Evolutionary conservation across 2,329 filamentous ascomycete species (phyloP), one percentile per base, ranked within the genome.

Genomic region (Diaporthe sp.): DNA sequence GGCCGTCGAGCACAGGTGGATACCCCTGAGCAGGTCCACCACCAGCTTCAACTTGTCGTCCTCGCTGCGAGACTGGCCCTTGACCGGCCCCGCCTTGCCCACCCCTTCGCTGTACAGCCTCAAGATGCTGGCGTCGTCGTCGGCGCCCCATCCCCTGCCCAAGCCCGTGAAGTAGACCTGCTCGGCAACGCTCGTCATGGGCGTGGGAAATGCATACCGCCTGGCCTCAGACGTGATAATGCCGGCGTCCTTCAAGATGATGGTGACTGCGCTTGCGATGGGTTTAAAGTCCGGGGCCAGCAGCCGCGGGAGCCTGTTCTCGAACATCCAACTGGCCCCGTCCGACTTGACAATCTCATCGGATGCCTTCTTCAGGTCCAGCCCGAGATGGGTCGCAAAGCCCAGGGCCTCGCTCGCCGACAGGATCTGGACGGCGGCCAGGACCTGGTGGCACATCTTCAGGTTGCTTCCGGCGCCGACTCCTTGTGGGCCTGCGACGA

Each of bases 201-300:
- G 91, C 1, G 88, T 88, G 0, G 91, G 88, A 81, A 93, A 94
- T 39, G 86, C 85, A 72, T 86, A 83, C 57, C 89, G 85, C 28
- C 91, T 86, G 1, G 92, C 91, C 75, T 91, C 91, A 37, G 90
- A 89, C 2, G 92, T 94, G 81, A 94, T 93, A 82, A 94, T 94
- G 68, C 89, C 87, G 80, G 86, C 85, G 81, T 92, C 90, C 83
- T 92, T 92, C 49, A 90, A 78, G 76, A 92, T 92, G 78, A 92
- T 92, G 42, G 87, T 88, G 67, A 91, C 80, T 3, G 90, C 90
- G 80, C 90, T 92, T 22, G 89, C 89, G 49, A 91, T 82, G 0
- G 90, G 90, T 77, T 87, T 84, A 82, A 87, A 89, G 57, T 87
- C 83, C 42, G 87, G 85, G 42, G 87, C 84, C 51, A 92, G 79